Percentiles rank a stretch among this genome's conserved stretches.
Conservation (phyloP, 2,329 filamentous ascomycete species). For the Pezicula carpinea region DNA sequence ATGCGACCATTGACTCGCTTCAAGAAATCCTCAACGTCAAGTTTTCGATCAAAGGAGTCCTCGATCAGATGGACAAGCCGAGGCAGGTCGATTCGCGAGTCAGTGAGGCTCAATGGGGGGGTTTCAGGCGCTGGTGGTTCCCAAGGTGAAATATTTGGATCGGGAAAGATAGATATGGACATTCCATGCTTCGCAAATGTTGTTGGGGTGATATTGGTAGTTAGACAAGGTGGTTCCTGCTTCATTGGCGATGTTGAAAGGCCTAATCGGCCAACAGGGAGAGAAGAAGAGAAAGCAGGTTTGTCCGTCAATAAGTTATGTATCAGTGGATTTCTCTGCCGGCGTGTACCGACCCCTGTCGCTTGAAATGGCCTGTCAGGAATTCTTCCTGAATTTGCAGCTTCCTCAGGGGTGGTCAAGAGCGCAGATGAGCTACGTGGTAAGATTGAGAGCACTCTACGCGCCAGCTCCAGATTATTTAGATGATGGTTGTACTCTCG, state of each 20-base stretch:
- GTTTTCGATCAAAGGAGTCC: constrained; percentile 81
- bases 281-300: constrained; percentile 83
- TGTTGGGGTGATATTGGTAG: constrained; percentile 44
- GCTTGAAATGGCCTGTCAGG: constrained; percentile 31
- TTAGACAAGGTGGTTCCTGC: constrained; percentile 23
- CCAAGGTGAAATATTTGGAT: constrained; percentile 65
- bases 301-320: constrained; percentile 96
- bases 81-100: constrained; percentile 76
- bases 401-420: constrained; percentile 81
- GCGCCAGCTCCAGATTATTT: constrained; percentile 70
- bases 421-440: constrained; percentile 82
- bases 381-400: constrained; percentile 47
- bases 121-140: constrained; percentile 54
- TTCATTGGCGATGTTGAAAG: constrained; percentile 11
- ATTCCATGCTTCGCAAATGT: constrained; percentile 91
- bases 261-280: constrained; percentile 65
- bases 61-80: constrained; percentile 85
- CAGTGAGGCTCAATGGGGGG: constrained; percentile 65
- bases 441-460: constrained; percentile 66
- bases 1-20: constrained; percentile 73
- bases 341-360: constrained; percentile 44
- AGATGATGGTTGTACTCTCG: constrained; percentile 43
- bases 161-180: constrained; percentile 78
- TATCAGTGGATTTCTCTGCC: constrained; percentile 75
- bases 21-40: constrained; percentile 82